These are phyloP conservation scores for Penicillium manginii DNA, from an alignment of 495 filamentous ascomycete genomes.

Conservation along the genomic window DNA sequence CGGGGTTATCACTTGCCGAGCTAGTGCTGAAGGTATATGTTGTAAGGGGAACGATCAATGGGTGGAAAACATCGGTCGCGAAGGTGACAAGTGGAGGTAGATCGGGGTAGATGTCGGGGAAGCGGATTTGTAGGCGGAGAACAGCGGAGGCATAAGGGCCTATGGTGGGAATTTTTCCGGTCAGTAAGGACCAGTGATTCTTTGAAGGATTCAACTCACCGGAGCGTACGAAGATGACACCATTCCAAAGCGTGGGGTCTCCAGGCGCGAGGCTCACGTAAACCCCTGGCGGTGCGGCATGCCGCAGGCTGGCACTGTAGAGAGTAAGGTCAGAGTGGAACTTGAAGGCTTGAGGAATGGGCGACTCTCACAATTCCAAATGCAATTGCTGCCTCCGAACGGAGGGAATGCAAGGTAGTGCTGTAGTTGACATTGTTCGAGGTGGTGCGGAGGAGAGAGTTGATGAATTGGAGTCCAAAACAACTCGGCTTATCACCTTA, in stretches of 20 bases:
- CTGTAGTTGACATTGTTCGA: constrained; percentile 45
- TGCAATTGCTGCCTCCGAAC: constrained; percentile 68
- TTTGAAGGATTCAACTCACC: constrained; percentile 51
- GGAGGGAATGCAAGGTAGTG: constrained; percentile 48
- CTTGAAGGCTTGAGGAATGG: neutral
- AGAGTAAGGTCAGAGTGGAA: constrained; percentile 11
- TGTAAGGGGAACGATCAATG: constrained; percentile 84
- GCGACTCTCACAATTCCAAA: constrained; percentile 69
- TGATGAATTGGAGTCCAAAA: neutral
- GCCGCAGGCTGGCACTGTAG: constrained; percentile 75
- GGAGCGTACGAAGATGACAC: constrained; percentile 87
- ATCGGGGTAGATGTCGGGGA: constrained; percentile 78
- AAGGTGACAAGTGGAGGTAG: constrained; percentile 85
- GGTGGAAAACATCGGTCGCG: constrained; percentile 90
- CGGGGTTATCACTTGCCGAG: constrained; percentile 66
- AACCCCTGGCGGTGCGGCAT: constrained; percentile 79
- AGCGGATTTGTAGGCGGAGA: constrained; percentile 87
- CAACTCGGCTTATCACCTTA: constrained; percentile 9
- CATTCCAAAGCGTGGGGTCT: constrained; percentile 79
- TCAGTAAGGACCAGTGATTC: neutral
- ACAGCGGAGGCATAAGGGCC: constrained; percentile 88
- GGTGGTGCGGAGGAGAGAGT: constrained; percentile 4
- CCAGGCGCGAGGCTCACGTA: constrained; percentile 84
- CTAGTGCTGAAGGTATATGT: constrained; percentile 87
- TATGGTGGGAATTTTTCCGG: constrained; percentile 26